Conservation (phyloP, 805 yeast genomes). For the Cyberlindnera petersonii region DNA sequence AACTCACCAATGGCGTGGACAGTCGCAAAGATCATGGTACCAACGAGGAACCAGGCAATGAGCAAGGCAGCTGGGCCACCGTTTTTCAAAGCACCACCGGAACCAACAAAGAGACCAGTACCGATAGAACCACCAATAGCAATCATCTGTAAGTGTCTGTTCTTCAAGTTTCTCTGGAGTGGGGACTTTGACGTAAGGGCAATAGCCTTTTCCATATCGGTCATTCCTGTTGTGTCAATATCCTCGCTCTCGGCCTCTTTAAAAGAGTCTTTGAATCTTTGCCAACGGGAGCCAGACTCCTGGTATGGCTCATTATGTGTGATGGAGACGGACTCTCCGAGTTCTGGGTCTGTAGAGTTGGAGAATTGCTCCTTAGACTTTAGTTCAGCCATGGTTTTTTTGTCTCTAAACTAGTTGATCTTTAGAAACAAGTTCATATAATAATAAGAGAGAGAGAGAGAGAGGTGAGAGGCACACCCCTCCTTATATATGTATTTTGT, state of each 20-base stretch:
- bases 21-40: conserved; percentile 51
- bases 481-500: not conserved
- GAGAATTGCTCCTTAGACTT: conserved; percentile 25
- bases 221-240: conserved; percentile 16
- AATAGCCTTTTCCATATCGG: conserved; percentile 50
- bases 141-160: conserved; percentile 71
- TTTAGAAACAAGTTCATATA: not conserved
- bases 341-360: conserved; percentile 22
- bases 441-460: not conserved
- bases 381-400: conserved; percentile 12
- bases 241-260: conserved; percentile 12
- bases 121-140: conserved; percentile 85
- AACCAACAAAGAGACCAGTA: conserved; percentile 75
- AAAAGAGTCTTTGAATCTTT: conserved; percentile 22
- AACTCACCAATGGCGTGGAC: conserved; percentile 54
- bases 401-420: not conserved
- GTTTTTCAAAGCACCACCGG: conserved; percentile 54
- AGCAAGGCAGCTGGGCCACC: conserved; percentile 56
- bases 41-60: conserved; percentile 46
- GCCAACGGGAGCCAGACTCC: conserved; percentile 16
- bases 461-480: too few relatives aligned
- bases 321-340: conserved; percentile 23
- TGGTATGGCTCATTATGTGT: conserved; percentile 7
- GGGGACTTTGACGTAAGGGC: conserved; percentile 23
- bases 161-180: conserved; percentile 35